These are phyloP conservation scores for Bassia scoparia DNA, from an alignment of 148 eudicot genomes.

Conservation along the genomic window DNA sequence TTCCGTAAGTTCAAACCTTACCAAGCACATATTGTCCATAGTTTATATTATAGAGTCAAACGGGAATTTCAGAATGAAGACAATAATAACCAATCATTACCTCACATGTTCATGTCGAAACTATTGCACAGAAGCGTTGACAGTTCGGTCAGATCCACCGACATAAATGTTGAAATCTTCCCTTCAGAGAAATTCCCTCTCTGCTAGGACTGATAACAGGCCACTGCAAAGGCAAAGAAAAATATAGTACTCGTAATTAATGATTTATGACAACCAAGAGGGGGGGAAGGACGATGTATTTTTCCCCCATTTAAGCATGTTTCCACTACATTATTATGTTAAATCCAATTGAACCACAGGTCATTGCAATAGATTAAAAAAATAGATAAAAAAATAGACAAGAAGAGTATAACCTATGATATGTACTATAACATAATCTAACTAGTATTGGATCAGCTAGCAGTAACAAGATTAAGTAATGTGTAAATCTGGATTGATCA, in stretches of 20 bases:
- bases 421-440: not conserved
- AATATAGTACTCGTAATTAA: slow-evolving; percentile 5
- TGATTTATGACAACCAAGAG: not conserved
- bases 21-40: not conserved
- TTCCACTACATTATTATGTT: not conserved
- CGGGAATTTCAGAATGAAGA: too few species aligned
- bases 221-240: slow-evolving; percentile 53
- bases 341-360: not conserved
- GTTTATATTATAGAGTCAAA: not conserved
- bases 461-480: not conserved
- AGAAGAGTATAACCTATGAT: not conserved
- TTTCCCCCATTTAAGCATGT: not conserved
- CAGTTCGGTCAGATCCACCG: slow-evolving; percentile 90
- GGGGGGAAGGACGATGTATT: not conserved
- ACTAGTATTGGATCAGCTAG: not conserved
- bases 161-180: slow-evolving; percentile 96
- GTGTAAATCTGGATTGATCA: too few species aligned
- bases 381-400: not conserved
- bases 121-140: slow-evolving; percentile 86
- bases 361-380: too few species aligned
- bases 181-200: slow-evolving; percentile 82
- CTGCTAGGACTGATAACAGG: slow-evolving; percentile 65
- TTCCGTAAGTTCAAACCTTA: too few species aligned
- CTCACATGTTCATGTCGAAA: slow-evolving; percentile 96
- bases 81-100: slow-evolving; percentile 30